Percentiles rank a stretch among this genome's conserved stretches.
phyloP scores from a whole-genome alignment of 75 land plant species.

The Pinus tabuliformis region DNA sequence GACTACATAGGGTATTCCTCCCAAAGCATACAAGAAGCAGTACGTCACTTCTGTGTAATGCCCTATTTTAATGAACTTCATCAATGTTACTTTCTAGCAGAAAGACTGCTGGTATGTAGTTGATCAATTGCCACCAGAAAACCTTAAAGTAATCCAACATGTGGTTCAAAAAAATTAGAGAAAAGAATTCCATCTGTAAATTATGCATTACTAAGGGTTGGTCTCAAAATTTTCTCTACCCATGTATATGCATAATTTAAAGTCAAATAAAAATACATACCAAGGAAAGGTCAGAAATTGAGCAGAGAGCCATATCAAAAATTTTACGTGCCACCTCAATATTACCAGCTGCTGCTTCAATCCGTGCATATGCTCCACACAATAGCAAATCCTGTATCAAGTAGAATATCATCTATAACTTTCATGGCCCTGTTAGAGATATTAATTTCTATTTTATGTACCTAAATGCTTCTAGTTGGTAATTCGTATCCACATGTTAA shows the following conservation, averaged over 20 bases:
- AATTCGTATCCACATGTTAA: too few species aligned
- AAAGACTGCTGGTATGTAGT: background rate
- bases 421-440: background rate
- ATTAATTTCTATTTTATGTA: too few species aligned
- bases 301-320: conserved; percentile 86
- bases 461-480: too few species aligned
- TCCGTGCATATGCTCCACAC: conserved; percentile 85
- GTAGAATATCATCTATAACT: background rate
- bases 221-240: background rate
- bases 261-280: conserved; percentile 21
- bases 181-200: background rate
- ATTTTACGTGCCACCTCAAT: conserved; percentile 84
- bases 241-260: background rate
- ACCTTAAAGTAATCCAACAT: background rate
- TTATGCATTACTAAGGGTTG: too few species aligned
- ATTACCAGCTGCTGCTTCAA: conserved; percentile 82
- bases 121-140: background rate
- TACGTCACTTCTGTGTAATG: background rate
- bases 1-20: background rate
- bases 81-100: background rate
- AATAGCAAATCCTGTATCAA: conserved; percentile 71
- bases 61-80: too few species aligned
- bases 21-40: background rate
- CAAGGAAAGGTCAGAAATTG: conserved; percentile 58
- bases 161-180: background rate